Evolutionary conservation across 2,329 filamentous ascomycete species (phyloP).

Genomic region (Didymella keratinophila): DNA sequence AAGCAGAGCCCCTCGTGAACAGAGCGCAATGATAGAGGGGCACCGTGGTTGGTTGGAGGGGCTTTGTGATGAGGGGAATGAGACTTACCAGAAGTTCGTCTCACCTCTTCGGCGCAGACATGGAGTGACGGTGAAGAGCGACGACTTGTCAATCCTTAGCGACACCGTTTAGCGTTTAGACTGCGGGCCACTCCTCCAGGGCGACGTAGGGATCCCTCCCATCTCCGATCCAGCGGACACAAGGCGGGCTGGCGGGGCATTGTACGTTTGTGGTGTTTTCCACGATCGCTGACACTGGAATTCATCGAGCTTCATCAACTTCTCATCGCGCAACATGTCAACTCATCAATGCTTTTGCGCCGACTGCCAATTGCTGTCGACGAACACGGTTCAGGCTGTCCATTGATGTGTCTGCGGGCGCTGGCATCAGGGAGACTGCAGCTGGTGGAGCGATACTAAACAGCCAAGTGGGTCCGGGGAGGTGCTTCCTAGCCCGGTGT

Average conservation of each 20-base stretch:
- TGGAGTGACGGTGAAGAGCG: constrained; percentile 28
- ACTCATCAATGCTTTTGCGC: not conserved
- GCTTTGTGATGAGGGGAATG: constrained; percentile 8
- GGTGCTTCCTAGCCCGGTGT: constrained; percentile 44
- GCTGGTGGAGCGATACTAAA: constrained; percentile 30
- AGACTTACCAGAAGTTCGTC: constrained; percentile 14
- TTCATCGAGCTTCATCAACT: not conserved
- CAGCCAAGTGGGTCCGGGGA: constrained; percentile 48
- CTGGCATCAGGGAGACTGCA: constrained; percentile 28
- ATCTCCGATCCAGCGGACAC: constrained; percentile 25
- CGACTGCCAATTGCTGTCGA: not conserved
- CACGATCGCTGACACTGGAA: not conserved
- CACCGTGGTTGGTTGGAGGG: constrained; percentile 16
- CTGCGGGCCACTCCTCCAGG: constrained; percentile 23
- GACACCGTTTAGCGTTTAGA: constrained; percentile 26
- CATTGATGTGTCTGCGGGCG: constrained; percentile 4
- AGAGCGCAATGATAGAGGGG: constrained; percentile 22
- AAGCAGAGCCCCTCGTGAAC: constrained; percentile 32
- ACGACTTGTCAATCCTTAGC: constrained; percentile 20
- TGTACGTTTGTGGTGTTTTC: constrained; percentile 9
- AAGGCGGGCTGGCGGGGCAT: constrained; percentile 20
- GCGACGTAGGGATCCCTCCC: constrained; percentile 22
- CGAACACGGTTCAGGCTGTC: not conserved
- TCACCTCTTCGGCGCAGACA: not conserved
- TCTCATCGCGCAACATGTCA: not conserved